Base-by-base conservation (phyloP, 164 flowering plant species). In the Aristolochia fimbriata region DNA sequence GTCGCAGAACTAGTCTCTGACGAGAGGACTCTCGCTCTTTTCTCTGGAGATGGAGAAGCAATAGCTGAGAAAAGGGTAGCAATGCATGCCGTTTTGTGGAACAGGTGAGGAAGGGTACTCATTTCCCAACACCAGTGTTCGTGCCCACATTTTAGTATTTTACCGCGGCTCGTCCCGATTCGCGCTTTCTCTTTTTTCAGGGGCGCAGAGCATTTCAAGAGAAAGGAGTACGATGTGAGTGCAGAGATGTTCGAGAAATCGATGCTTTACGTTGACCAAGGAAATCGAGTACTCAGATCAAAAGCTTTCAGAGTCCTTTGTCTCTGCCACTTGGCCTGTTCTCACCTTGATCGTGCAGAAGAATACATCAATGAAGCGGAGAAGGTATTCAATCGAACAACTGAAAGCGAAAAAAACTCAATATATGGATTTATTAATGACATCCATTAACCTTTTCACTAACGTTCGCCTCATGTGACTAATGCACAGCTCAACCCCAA, bases 71-170 rank as follows among this genome's bases (percentile, higher is more conserved):
- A 86, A 74, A 77, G 95, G 71, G 76, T 65, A 1, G 80, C 85
- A 12, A 82, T 93, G 95, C 96, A 93, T 58, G 83, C 96, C 52
- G 70, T 91, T 65, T 70, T 93, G 15, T 93, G 97, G 99, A 90
- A 90, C 68, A 79, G 91, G 99, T 90, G 10, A 56, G 58, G 2
- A 23, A 0, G 19, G 24, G 25, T 15, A 37, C 22, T 41, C 15
- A 15, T 17, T 59, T 24, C 21, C 51, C 12, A 48, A 21, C 24
- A n/a, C n/a, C n/a, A n/a, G n/a, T n/a, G n/a, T n/a, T n/a, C n/a
- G n/a, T n/a, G n/a, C n/a, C n/a, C n/a, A n/a, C n/a, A n/a, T n/a
- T n/a, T n/a, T n/a, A n/a, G n/a, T n/a, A n/a, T n/a, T n/a, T n/a
- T n/a, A n/a, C n/a, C n/a, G n/a, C n/a, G n/a, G n/a, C n/a, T n/a